phyloP scores from a whole-genome alignment of 2,329 filamentous ascomycete species.

The Ophiostoma perfectum region DNA sequence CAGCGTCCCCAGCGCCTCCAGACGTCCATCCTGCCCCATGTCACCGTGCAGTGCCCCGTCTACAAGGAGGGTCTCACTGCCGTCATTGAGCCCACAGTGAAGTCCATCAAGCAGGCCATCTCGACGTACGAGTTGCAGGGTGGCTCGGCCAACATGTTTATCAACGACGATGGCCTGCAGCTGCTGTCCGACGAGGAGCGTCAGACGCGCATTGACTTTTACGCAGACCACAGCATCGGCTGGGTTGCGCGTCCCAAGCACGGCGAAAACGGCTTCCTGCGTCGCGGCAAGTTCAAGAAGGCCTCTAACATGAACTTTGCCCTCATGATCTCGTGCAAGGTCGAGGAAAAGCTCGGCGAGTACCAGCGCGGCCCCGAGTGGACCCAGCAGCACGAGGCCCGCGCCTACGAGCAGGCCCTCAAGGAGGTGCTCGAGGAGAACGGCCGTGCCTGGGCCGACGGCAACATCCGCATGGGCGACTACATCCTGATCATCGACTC shows the following conservation, averaged over 20 bases:
- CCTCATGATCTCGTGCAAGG: constrained; percentile 61
- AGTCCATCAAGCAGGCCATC: constrained; percentile 71
- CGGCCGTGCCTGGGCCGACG: constrained; percentile 72
- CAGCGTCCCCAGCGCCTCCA: constrained; percentile 59
- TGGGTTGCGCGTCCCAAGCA: constrained; percentile 63
- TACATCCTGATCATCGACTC: constrained; percentile 76
- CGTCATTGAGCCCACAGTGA: constrained; percentile 72
- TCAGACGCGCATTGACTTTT: constrained; percentile 60
- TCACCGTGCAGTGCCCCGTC: constrained; percentile 80
- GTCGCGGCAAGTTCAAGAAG: constrained; percentile 64
- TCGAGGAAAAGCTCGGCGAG: constrained; percentile 61
- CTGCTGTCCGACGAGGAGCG: constrained; percentile 58
- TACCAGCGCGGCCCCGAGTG: constrained; percentile 56
- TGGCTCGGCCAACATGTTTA: constrained; percentile 70
- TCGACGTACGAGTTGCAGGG: constrained; percentile 72
- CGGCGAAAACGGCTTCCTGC: constrained; percentile 56
- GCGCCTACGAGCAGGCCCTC: constrained; percentile 60
- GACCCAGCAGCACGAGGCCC: constrained; percentile 63
- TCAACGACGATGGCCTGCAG: constrained; percentile 71
- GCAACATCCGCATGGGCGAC: constrained; percentile 79
- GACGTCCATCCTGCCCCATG: constrained; percentile 56
- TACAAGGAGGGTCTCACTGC: constrained; percentile 75
- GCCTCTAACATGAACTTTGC: constrained; percentile 70
- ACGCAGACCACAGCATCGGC: constrained; percentile 63
- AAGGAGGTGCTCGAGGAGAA: constrained; percentile 62